A percentile compares a stretch with the other conserved stretches of the same genome.
Conservation (phyloP, 441 rosid species). For the Syzygium malaccense region DNA sequence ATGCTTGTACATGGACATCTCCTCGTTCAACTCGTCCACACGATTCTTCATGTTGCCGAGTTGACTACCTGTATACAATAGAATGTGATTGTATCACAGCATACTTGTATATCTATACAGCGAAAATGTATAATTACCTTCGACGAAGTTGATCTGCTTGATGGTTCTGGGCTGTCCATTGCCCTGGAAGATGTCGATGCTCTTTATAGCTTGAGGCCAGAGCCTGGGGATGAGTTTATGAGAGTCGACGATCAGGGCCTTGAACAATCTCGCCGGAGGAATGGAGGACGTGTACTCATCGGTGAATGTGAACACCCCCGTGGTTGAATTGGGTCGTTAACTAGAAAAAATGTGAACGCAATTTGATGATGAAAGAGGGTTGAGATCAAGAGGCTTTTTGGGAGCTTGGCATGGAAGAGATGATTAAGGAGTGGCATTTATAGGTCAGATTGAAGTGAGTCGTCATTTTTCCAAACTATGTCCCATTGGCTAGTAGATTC, state of each 20-base stretch:
- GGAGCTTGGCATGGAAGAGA: not conserved
- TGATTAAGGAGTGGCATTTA: not conserved
- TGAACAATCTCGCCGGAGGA: not conserved
- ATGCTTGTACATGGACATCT: accelerated
- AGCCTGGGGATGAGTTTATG: not conserved
- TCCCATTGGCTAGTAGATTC: accelerated
- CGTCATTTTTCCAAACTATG: not conserved
- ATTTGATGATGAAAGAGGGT: not conserved
- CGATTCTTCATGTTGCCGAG: not conserved
- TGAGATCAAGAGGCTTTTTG: not conserved
- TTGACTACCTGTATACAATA: not conserved
- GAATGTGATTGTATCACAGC: not conserved
- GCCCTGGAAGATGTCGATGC: not conserved
- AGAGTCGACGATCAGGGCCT: not conserved
- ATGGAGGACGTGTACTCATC: not conserved
- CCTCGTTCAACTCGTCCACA: not conserved
- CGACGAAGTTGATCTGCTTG: not conserved
- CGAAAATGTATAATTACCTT: not conserved
- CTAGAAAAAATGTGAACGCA: not conserved
- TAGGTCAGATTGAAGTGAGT: not conserved
- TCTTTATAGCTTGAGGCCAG: not conserved
- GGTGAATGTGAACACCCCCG: not conserved
- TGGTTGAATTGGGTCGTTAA: not conserved
- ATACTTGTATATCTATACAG: not conserved
- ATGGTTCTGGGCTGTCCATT: not conserved